These are phyloP conservation scores for Suillus occidentalis DNA, from an alignment of 768 basidiomycete genomes.

Conservation along the genomic window DNA sequence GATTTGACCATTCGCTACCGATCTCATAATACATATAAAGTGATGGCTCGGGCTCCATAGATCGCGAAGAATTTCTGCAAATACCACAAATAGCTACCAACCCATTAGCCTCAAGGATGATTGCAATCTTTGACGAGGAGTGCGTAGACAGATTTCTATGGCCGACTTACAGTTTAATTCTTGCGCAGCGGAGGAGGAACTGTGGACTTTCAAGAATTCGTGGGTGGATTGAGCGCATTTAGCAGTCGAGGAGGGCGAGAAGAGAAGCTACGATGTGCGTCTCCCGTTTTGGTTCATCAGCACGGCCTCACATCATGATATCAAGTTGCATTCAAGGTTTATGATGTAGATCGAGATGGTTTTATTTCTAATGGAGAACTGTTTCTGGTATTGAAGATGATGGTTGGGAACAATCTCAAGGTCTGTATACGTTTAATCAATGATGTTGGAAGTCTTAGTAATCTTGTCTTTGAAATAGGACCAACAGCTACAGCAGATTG, in stretches of 20 bases:
- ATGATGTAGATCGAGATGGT: constrained; percentile 97
- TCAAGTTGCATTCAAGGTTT: constrained; percentile 98
- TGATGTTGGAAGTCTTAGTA: too few species aligned
- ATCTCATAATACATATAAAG: constrained; percentile 38
- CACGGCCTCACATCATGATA: not conserved
- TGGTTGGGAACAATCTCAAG: constrained; percentile 99
- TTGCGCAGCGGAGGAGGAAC: constrained; percentile 86
- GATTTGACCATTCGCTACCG: not conserved
- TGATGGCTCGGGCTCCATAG: constrained; percentile 96
- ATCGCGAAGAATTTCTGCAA: constrained; percentile 97
- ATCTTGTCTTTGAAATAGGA: constrained; percentile 52
- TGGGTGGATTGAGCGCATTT: constrained; percentile 96
- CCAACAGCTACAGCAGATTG: constrained; percentile 98
- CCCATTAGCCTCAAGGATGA: constrained; percentile 95
- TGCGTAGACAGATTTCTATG: constrained; percentile 44
- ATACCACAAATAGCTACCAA: constrained; percentile 99
- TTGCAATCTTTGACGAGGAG: constrained; percentile 99
- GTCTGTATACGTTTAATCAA: constrained; percentile 36
- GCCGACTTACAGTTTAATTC: constrained; percentile 1
- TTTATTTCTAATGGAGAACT: constrained; percentile 98
- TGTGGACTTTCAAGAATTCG: constrained; percentile 99
- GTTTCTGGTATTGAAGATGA: constrained; percentile 99
- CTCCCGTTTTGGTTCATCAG: constrained; percentile 10
- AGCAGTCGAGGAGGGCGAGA: constrained; percentile 95
- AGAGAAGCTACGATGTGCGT: constrained; percentile 92